Evolutionary conservation across 345 rosid genomes (phyloP).

Genomic region (Gossypium mustelinum): DNA sequence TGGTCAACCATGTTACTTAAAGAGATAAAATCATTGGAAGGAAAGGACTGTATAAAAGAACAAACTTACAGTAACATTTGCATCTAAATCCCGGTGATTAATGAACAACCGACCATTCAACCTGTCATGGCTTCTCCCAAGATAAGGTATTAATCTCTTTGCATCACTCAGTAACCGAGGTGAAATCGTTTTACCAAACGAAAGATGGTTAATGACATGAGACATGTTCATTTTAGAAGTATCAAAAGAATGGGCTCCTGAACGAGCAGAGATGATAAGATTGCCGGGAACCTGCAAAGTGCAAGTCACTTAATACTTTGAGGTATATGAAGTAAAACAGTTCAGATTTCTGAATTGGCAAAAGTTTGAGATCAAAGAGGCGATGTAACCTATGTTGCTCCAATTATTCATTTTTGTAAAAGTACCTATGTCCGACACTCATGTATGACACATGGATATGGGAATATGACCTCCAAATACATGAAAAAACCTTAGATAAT

Average conservation of each 20-base stretch:
- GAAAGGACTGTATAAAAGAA: conserved; percentile 2
- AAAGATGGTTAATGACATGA: conserved; percentile 80
- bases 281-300: conserved; percentile 87
- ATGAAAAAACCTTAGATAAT: background rate
- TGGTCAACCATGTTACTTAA: background rate
- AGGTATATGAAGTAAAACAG: background rate
- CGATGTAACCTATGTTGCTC: background rate
- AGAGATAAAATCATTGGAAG: conserved; percentile 1
- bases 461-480: background rate
- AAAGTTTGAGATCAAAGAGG: background rate
- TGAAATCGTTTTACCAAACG: conserved; percentile 70
- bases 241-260: conserved; percentile 93
- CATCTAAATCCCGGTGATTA: conserved; percentile 67
- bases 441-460: background rate
- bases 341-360: background rate
- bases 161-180: conserved; percentile 57
- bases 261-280: conserved; percentile 82
- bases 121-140: conserved; percentile 79
- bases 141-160: conserved; percentile 64
- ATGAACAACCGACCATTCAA: conserved; percentile 77
- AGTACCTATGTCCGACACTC: background rate
- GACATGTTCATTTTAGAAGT: conserved; percentile 91
- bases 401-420: background rate
- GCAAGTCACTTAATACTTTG: conserved; percentile 7
- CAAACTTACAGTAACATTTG: conserved; percentile 91